These are phyloP conservation scores for Nicotiana rustica DNA, from an alignment of 305 asterid genomes.

Conservation along the genomic window DNA sequence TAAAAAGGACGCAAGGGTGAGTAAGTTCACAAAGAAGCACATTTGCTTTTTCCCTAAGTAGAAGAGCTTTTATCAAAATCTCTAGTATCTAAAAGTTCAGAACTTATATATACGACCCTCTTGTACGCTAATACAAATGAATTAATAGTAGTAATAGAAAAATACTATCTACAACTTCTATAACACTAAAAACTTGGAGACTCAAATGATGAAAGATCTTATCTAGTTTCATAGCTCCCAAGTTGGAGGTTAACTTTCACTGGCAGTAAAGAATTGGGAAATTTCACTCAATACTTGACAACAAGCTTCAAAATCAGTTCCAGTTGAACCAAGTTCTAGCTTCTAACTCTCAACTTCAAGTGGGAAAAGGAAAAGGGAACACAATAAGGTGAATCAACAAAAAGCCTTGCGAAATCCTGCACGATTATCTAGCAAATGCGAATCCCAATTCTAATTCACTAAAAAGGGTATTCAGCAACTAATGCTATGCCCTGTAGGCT, in stretches of 20 bases:
- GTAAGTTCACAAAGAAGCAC: background rate
- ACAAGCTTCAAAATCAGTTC: background rate
- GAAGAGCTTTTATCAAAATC: background rate
- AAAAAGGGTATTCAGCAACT: background rate
- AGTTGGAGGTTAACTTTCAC: background rate
- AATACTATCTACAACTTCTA: background rate
- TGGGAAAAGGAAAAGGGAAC: background rate
- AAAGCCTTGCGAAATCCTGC: background rate
- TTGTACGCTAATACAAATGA: background rate
- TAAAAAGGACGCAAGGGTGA: background rate
- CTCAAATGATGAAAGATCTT: background rate
- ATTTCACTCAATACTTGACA: background rate
- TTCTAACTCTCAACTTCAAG: background rate
- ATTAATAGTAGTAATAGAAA: background rate
- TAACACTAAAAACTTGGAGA: background rate
- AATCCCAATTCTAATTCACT: background rate
- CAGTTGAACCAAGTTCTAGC: conserved; percentile 2
- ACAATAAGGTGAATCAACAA: background rate
- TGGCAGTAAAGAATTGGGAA: background rate
- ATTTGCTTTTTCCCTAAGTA: background rate
- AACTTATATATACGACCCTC: background rate
- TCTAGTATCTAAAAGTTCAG: conserved; percentile 14
- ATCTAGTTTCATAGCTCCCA: background rate
- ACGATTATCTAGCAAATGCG: background rate
- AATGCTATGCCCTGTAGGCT: background rate